Percentiles rank a stretch among this genome's conserved stretches.
These are phyloP conservation scores for Iodosphaeria phyllophila DNA, from an alignment of 2,329 filamentous ascomycete genomes.

Conservation along the genomic window DNA sequence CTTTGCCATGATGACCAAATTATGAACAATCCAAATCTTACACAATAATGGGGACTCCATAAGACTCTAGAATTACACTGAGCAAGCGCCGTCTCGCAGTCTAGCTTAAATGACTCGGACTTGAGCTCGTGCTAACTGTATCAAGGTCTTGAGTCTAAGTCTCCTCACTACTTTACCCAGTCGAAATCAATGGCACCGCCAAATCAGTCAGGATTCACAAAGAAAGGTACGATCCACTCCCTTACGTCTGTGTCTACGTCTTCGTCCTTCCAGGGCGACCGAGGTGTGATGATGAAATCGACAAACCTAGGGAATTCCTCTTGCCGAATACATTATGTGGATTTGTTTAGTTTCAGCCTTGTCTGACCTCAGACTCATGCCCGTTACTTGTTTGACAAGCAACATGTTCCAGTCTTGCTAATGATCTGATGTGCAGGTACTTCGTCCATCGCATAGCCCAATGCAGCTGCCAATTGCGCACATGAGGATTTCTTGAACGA, in stretches of 20 bases:
- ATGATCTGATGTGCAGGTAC: conserved; percentile 25
- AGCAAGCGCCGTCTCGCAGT: conserved; percentile 21
- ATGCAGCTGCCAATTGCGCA: too few species aligned
- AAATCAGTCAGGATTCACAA: too few species aligned
- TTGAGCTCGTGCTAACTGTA: too few species aligned
- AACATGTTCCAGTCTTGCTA: conserved; percentile 14
- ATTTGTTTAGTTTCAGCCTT: conserved; percentile 51
- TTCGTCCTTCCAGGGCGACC: too few species aligned
- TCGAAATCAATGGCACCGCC: too few species aligned
- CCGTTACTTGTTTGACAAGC: conserved; percentile 7
- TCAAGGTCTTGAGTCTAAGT: too few species aligned
- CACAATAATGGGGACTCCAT: conserved; percentile 33
- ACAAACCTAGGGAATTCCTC: conserved; percentile 48
- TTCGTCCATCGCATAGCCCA: conserved; percentile 6
- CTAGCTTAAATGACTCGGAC: too few species aligned
- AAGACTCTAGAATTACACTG: conserved; percentile 35
- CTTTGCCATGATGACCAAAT: conserved; percentile 23
- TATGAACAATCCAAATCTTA: conserved; percentile 47
- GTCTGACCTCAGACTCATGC: conserved; percentile 30
- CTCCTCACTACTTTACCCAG: too few species aligned
- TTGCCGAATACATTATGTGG: conserved; percentile 48
- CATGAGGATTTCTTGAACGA: conserved; percentile 50
- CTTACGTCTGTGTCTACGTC: conserved; percentile 3
- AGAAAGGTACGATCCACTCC: too few species aligned
- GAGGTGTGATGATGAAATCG: conserved; percentile 38